Evolutionary conservation across 257 asterid species (phyloP), one percentile per base, ranked within the genome.

Genomic region (Penstemon barbatus): DNA sequence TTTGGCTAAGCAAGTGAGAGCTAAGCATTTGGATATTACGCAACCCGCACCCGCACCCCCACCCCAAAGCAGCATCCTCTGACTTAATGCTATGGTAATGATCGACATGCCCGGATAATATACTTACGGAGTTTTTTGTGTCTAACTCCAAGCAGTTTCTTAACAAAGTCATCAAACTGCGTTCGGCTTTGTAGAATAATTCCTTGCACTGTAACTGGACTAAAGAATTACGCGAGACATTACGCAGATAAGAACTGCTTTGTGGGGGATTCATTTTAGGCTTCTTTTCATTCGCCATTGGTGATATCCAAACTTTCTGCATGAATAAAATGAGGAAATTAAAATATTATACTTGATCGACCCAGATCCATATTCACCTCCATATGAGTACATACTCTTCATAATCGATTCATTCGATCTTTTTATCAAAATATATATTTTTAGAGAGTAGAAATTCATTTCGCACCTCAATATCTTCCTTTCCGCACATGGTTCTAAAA

Each of bases 11-110:
- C 85, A 90, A 83, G 77, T 90, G 86, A 33, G 99, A 93, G 76
- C 92, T 83, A 60, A 93, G 92, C 97, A 93, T 84, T 83, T 93
- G 99, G 75, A 93, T 90, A 77, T 93, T 93, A 54, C 95, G 94
- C 99, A 97, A 90, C 46, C 98, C 98, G 65, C 98, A 90, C 7
- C 98, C 98, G 33, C 33, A 25, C 33, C 33, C 33, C 33, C 33
- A 25, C 33, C 33, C 33, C 98, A 97, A 93, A 48, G 92, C 96
- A 4, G 40, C 77, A 66, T 88, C 97, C 79, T 77, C 88, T 1
- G 81, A 80, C 44, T 69, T 72, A 18, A 54, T 72, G 74, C 94
- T 77, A 77, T 88, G 85, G 74, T 86, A 85, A 79, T 90, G 98
- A 80, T 90, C 98, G 10, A 93, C 79, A 54, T 80, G 81, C 69